These are phyloP conservation scores for Tolypocladium cylindrosporum DNA, from an alignment of 2,329 filamentous ascomycete species.

Conservation along the genomic window DNA sequence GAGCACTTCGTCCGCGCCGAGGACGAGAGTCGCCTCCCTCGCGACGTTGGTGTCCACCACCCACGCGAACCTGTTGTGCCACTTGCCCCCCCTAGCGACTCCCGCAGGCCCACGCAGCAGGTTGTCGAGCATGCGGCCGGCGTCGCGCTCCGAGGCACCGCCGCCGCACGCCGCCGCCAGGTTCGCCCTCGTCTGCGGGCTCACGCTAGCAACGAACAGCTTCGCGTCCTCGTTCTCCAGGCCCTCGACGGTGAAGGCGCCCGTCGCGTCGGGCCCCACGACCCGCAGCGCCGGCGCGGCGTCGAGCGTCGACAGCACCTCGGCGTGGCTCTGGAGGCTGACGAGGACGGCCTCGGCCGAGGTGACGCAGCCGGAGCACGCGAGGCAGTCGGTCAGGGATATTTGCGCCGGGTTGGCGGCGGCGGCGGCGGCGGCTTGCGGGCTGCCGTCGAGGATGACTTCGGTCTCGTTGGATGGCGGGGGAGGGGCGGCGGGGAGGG, in stretches of 20 bases:
- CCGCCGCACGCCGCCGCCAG: constrained; percentile 74
- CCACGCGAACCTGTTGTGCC: constrained; percentile 75
- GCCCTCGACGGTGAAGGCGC: constrained; percentile 33
- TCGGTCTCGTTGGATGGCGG: constrained; percentile 51
- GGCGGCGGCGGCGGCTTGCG: constrained; percentile 40
- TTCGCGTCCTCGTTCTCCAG: constrained; percentile 52
- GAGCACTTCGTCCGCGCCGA: constrained; percentile 64
- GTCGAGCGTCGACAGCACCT: constrained; percentile 79
- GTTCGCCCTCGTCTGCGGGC: constrained; percentile 82
- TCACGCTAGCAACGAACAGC: constrained; percentile 86
- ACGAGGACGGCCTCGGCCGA: constrained; percentile 96
- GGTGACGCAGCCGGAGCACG: constrained; percentile 95
- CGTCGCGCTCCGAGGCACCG: constrained; percentile 60
- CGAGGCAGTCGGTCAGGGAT: constrained; percentile 92
- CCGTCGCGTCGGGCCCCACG: constrained; percentile 18
- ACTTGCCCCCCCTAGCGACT: constrained; percentile 57
- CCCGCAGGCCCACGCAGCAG: constrained; percentile 61
- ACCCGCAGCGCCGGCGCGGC: constrained; percentile 42
- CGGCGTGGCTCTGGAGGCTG: constrained; percentile 83
- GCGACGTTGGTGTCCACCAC: constrained; percentile 82
- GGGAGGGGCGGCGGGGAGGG: constrained; percentile 54
- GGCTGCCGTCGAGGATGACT: constrained; percentile 85
- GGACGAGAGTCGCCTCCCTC: constrained; percentile 72
- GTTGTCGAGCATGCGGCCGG: constrained; percentile 73
- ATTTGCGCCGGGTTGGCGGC: constrained; percentile 72